Evolutionary conservation across 371 early-diverging fungal species (phyloP), one percentile per base, ranked within the genome.

Genomic region (Actinomucor elegans): DNA sequence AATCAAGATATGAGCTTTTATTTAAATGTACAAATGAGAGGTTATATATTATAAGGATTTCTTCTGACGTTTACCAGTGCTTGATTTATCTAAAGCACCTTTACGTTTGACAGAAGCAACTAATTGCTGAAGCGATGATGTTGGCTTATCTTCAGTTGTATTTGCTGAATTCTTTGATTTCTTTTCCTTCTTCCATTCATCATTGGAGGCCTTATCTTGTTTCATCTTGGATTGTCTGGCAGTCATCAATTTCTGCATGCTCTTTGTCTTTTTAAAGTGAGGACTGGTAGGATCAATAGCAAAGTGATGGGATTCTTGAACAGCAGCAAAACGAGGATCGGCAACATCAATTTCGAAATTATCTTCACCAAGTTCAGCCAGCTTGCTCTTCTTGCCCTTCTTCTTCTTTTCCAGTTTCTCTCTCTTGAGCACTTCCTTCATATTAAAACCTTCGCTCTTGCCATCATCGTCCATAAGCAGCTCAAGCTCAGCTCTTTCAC

Each of bases 271-370:
- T 74, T 94, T 95, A 80, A 92, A 97, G 53, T 89, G 84, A 48
- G 97, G 94, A 66, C 91, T 94, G 48, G 94, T 94, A 14, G 97
- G 96, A 60, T 98, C 98, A 43, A 98, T 90, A 17, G 96, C 94
- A 70, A 94, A 97, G 57, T 91, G 87, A 64, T 91, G 89, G 6
- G 88, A 87, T 18, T 91, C 89, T 48, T 84, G 80, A 62, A 96
- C 49, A 1, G 91, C 87, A 17, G 77, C 64, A 67, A 98, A 98
- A 61, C 98, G 89, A 53, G 90, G 85, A 75, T 97, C 98, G 17
- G 59, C 63, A 4, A 88, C 82, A 54, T 97, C 77, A 33, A 97
- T 83, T 56, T 90, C 83, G 61, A 97, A 96, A 52, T 89, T 87
- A 38, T 94, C 87, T 49, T 80, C 83, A 17, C 74, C 69, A 15